Conservation (phyloP, 345 rosid species). For the Melaleuca quinquenervia region DNA sequence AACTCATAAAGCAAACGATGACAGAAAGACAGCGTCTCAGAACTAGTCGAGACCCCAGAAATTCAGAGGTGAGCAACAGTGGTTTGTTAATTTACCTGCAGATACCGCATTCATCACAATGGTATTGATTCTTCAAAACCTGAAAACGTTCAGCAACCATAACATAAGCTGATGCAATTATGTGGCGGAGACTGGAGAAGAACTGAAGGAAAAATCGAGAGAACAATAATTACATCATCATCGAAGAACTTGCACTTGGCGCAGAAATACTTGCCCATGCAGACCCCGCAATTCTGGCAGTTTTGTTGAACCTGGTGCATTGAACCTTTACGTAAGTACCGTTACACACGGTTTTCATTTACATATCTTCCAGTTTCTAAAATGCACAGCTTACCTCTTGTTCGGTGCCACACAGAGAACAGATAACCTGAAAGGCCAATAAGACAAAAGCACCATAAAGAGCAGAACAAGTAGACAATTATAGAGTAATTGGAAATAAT, state of each 20-base stretch:
- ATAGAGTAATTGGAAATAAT: neutral
- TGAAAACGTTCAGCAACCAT: constrained; percentile 5
- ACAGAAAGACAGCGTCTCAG: neutral
- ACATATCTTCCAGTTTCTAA: neutral
- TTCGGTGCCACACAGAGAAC: constrained; percentile 46
- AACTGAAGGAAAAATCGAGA: neutral
- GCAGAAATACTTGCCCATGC: constrained; percentile 67
- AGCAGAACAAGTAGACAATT: neutral
- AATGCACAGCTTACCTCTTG: constrained; percentile 41
- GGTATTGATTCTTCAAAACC: constrained; percentile 54
- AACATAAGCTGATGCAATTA: neutral
- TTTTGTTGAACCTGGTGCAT: constrained; percentile 36
- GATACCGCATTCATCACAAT: constrained; percentile 58
- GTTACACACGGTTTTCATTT: neutral
- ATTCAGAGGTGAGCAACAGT: neutral
- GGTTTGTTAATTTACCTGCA: constrained; percentile 30
- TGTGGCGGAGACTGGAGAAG: neutral
- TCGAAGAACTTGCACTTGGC: constrained; percentile 55
- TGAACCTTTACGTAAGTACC: neutral
- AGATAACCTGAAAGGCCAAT: constrained; percentile 37
- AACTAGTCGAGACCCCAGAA: neutral
- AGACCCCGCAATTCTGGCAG: constrained; percentile 49
- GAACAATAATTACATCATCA: constrained; percentile 36
- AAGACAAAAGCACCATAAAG: neutral
- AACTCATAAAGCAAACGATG: neutral